phyloP scores from a whole-genome alignment of 257 asterid species.

The Solanum rostratum region DNA sequence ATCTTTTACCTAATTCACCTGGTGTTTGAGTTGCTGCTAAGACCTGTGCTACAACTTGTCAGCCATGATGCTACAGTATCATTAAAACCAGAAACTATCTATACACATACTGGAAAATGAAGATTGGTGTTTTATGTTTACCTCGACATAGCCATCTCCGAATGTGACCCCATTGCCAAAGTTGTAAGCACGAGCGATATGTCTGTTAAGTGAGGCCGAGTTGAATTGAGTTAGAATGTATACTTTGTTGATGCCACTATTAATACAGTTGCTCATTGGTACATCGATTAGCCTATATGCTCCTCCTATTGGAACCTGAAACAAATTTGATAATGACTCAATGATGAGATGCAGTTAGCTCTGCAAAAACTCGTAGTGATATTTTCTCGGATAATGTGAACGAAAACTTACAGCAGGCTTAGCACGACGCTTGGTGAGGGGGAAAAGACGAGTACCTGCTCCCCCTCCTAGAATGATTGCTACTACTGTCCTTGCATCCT shows the following conservation, averaged over 20 bases:
- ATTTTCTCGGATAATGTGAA: neutral
- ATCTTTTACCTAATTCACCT: slow-evolving; percentile 74
- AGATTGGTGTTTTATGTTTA: neutral
- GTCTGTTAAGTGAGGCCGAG: slow-evolving; percentile 95
- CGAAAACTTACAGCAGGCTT: slow-evolving; percentile 78
- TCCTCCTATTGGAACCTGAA: slow-evolving; percentile 96
- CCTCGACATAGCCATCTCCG: slow-evolving; percentile 97
- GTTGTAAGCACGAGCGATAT: slow-evolving; percentile 81
- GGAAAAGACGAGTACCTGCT: slow-evolving; percentile 96
- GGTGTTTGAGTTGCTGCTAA: slow-evolving; percentile 98
- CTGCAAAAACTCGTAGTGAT: neutral
- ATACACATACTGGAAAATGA: neutral
- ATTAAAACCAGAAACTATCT: neutral
- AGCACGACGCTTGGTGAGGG: slow-evolving; percentile 91
- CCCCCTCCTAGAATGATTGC: slow-evolving; percentile 96
- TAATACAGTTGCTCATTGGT: slow-evolving; percentile 98
- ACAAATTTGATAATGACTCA: neutral
- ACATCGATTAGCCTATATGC: slow-evolving; percentile 92
- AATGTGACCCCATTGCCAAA: slow-evolving; percentile 61
- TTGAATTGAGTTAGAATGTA: slow-evolving; percentile 95
- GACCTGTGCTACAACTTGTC: slow-evolving; percentile 32
- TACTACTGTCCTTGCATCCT: slow-evolving; percentile 66
- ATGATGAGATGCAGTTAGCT: neutral
- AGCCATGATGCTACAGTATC: neutral
- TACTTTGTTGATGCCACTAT: slow-evolving; percentile 90